Conservation (phyloP, 306 rosid species). For the Fragaria vesca region DNA sequence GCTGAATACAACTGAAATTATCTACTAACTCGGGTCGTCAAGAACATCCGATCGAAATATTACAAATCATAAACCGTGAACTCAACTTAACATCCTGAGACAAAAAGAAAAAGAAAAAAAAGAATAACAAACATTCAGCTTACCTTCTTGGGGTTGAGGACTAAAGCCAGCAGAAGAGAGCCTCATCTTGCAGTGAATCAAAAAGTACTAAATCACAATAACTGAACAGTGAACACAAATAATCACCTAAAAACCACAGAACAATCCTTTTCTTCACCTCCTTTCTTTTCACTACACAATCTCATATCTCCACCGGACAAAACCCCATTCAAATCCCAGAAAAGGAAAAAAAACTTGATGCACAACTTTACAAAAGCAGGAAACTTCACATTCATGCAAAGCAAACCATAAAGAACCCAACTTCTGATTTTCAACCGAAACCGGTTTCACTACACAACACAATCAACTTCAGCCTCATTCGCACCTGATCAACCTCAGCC, state of each 20-base stretch:
- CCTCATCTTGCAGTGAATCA: constrained; percentile 57
- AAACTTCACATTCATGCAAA: constrained; percentile 21
- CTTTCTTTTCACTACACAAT: constrained; percentile 30
- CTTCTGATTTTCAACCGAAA: constrained; percentile 58
- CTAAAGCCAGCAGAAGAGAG: constrained; percentile 83
- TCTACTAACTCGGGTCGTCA: constrained; percentile 16
- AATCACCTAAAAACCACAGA: constrained; percentile 35
- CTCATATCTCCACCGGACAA: constrained; percentile 43
- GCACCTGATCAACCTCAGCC: constrained; percentile 42
- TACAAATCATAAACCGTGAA: background rate
- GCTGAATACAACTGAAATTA: constrained; percentile 12
- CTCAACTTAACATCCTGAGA: background rate
- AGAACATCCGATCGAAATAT: constrained; percentile 14
- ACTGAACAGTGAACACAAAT: constrained; percentile 45
- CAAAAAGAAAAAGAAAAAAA: background rate
- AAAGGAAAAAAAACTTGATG: constrained; percentile 17
- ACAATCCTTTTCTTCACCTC: constrained; percentile 31
- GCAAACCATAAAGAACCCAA: constrained; percentile 31
- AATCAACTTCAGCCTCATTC: constrained; percentile 65
- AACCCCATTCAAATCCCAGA: constrained; percentile 35
- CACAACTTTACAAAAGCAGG: constrained; percentile 17
- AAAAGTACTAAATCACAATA: constrained; percentile 31
- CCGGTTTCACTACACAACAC: constrained; percentile 62
- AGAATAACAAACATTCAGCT: background rate
- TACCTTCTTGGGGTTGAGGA: constrained; percentile 93